phyloP scores from a whole-genome alignment of 2,329 filamentous ascomycete species.

The Penicillium sp. region DNA sequence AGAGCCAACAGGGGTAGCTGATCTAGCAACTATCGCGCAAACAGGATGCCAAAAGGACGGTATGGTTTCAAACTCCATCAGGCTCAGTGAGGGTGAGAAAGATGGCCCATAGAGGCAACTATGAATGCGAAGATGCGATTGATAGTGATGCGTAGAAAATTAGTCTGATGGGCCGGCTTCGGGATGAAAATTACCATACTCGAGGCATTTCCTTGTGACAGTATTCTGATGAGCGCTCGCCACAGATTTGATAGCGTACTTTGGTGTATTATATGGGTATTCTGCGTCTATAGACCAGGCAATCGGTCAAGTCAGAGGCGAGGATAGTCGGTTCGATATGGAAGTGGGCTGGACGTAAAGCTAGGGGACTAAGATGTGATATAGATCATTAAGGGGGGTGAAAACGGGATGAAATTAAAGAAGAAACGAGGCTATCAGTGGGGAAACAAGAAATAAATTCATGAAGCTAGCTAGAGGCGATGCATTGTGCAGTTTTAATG shows the following conservation, averaged over 20 bases:
- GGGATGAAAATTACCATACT: not conserved
- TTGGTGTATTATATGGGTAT: not conserved
- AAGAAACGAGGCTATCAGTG: conserved; percentile 1
- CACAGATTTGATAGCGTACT: not conserved
- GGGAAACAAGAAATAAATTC: conserved; percentile 2
- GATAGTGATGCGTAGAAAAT: not conserved
- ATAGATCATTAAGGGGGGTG: conserved; percentile 2
- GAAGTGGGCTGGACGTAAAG: not conserved
- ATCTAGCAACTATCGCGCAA: conserved; percentile 6
- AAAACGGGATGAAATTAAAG: not conserved
- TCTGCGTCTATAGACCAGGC: not conserved
- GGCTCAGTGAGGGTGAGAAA: conserved; percentile 2
- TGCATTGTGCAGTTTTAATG: not conserved
- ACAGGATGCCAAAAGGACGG: conserved; percentile 13
- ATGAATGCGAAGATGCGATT: not conserved
- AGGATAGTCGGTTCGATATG: not conserved
- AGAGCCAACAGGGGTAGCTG: conserved; percentile 2
- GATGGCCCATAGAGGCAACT: not conserved
- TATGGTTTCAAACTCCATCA: conserved; percentile 17
- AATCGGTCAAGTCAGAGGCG: not conserved
- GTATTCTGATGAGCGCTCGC: not conserved
- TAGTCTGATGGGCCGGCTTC: not conserved
- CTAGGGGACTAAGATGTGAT: not conserved
- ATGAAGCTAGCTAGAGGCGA: not conserved
- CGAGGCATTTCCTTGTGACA: not conserved